These are phyloP conservation scores for Colletotrichum spinosum DNA, from an alignment of 2,329 filamentous ascomycete genomes.

Conservation along the genomic window DNA sequence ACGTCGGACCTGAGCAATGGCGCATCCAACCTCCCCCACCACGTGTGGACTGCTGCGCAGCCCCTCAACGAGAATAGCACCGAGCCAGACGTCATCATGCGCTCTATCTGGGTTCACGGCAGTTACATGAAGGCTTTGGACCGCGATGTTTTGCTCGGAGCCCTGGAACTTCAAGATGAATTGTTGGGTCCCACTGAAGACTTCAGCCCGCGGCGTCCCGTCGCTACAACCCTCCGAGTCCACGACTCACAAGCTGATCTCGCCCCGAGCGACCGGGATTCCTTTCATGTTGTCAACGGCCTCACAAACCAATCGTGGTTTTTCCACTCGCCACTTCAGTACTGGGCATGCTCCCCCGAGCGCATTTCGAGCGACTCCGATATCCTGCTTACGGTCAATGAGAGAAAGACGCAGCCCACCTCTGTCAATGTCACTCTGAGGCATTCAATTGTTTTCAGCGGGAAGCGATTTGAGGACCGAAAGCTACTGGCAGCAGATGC, in stretches of 20 bases:
- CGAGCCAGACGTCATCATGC: constrained; percentile 80
- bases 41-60: constrained; percentile 84
- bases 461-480: constrained; percentile 79
- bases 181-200: constrained; percentile 71
- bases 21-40: constrained; percentile 78
- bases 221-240: constrained; percentile 39
- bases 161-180: constrained; percentile 76
- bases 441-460: constrained; percentile 84
- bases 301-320: constrained; percentile 76
- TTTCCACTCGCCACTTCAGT: constrained; percentile 85
- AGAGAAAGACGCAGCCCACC: constrained; percentile 69
- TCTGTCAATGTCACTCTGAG: constrained; percentile 79
- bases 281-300: constrained; percentile 69
- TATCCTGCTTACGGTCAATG: constrained; percentile 77
- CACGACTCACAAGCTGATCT: constrained; percentile 50
- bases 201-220: constrained; percentile 59
- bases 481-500: constrained; percentile 79
- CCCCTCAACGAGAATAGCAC: constrained; percentile 65
- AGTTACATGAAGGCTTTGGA: constrained; percentile 83
- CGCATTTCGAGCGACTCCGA: constrained; percentile 70
- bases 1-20: constrained; percentile 78
- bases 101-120: constrained; percentile 84
- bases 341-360: constrained; percentile 77
- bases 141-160: constrained; percentile 71
- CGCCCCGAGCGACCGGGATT: constrained; percentile 60